Evolutionary conservation across 2,329 filamentous ascomycete genomes (phyloP).

Genomic region (Trichoderma afroharzianum): DNA sequence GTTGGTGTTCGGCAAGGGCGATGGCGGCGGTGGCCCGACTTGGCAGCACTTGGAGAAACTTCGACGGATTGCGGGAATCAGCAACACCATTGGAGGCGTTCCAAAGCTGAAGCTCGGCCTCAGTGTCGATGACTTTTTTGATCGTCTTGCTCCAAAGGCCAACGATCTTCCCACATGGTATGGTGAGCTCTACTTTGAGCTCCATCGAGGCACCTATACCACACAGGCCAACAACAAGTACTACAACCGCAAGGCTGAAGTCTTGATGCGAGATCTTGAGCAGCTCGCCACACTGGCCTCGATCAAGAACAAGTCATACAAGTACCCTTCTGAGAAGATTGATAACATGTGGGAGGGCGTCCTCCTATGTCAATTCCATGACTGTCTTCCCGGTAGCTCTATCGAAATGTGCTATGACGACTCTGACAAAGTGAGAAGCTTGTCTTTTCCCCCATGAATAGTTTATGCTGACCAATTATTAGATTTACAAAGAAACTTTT

Average conservation of each 20-base stretch:
- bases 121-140: constrained; percentile 93
- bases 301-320: constrained; percentile 67
- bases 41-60: constrained; percentile 95
- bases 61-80: constrained; percentile 83
- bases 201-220: constrained; percentile 95
- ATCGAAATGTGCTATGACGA: constrained; percentile 99
- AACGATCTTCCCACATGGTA: constrained; percentile 89
- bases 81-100: constrained; percentile 74
- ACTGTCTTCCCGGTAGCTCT: constrained; percentile 88
- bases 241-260: constrained; percentile 84
- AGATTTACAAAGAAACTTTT: constrained; percentile 81
- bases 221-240: constrained; percentile 97
- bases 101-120: constrained; percentile 85
- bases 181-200: constrained; percentile 95
- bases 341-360: constrained; percentile 95
- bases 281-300: constrained; percentile 82
- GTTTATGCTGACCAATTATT: not conserved
- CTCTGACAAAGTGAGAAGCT: constrained; percentile 64
- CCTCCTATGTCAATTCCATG: constrained; percentile 93
- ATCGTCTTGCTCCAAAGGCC: constrained; percentile 74
- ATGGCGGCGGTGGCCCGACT: constrained; percentile 92
- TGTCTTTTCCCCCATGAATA: not conserved
- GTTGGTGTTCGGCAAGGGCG: constrained; percentile 92
- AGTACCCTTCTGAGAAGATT: constrained; percentile 90
- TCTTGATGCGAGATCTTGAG: constrained; percentile 82